Conservation (phyloP, 2,329 filamentous ascomycete species). For the Knufia petricola region DNA sequence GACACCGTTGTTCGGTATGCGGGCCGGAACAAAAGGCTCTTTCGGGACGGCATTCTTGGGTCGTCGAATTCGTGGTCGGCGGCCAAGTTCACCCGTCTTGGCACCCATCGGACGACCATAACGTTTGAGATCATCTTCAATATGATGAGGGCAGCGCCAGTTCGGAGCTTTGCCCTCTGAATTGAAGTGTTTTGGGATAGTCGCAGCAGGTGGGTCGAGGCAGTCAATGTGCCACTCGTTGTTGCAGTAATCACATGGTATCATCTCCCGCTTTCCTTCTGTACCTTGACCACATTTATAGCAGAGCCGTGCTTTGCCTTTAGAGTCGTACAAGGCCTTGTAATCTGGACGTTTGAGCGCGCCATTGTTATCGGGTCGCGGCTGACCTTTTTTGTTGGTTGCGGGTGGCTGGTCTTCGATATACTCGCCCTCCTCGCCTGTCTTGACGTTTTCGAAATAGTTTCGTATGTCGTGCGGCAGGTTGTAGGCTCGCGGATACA, state of each 20-base stretch:
- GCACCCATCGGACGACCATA: slow-evolving; percentile 40
- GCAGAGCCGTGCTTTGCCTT: slow-evolving; percentile 69
- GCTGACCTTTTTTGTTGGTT: slow-evolving; percentile 26
- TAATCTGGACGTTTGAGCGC: slow-evolving; percentile 44
- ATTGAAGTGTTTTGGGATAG: slow-evolving; percentile 53
- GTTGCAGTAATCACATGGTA: slow-evolving; percentile 75
- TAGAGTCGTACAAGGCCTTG: slow-evolving; percentile 58
- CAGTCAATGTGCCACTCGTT: slow-evolving; percentile 90
- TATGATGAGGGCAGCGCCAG: slow-evolving; percentile 84
- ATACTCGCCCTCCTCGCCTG: slow-evolving; percentile 69
- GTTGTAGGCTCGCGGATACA: slow-evolving; percentile 61
- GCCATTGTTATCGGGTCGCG: slow-evolving; percentile 23
- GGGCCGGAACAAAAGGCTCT: slow-evolving; percentile 30
- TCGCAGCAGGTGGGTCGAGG: slow-evolving; percentile 70
- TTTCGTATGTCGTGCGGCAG: slow-evolving; percentile 63
- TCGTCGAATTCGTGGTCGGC: slow-evolving; percentile 38
- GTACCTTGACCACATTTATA: slow-evolving; percentile 59
- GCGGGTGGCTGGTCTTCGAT: slow-evolving; percentile 47
- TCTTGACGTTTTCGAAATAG: slow-evolving; percentile 70
- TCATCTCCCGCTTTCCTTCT: slow-evolving; percentile 55
- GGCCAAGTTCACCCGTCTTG: slow-evolving; percentile 23
- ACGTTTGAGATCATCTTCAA: slow-evolving; percentile 61
- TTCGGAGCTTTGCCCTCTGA: slow-evolving; percentile 47
- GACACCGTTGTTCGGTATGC: slow-evolving; percentile 51
- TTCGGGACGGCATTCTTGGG: slow-evolving; percentile 42